phyloP scores from a whole-genome alignment of 305 asterid species.

The Fraxinus dipetala region DNA sequence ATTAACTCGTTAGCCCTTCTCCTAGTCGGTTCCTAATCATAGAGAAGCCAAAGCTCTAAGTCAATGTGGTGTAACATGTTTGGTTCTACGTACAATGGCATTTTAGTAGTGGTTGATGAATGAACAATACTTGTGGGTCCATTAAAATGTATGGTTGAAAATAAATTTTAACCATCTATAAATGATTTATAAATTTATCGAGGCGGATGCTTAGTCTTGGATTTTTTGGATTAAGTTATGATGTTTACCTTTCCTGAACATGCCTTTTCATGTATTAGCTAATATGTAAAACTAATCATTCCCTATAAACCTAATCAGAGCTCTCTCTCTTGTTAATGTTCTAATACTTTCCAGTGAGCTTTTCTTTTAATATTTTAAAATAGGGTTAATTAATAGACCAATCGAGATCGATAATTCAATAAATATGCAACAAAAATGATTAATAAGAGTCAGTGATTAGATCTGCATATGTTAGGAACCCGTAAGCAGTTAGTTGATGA shows the following conservation, averaged over 20 bases:
- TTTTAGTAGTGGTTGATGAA: background rate
- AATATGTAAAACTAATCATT: background rate
- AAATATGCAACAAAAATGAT: background rate
- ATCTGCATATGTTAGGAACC: background rate
- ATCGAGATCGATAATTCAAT: background rate
- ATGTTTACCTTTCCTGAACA: background rate
- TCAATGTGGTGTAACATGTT: background rate
- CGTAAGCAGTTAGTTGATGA: background rate
- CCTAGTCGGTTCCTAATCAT: background rate
- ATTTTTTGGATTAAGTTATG: background rate
- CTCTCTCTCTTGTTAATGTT: background rate
- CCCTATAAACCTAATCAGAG: background rate
- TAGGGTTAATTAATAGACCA: background rate
- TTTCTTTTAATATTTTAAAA: background rate
- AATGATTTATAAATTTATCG: background rate
- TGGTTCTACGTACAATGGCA: background rate
- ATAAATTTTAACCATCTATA: background rate
- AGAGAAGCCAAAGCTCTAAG: background rate
- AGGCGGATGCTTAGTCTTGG: background rate
- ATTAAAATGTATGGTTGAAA: background rate
- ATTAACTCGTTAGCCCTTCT: background rate
- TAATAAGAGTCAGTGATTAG: background rate
- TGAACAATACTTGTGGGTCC: background rate
- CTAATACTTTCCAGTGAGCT: background rate
- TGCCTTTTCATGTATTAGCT: background rate